A percentile compares a stretch with the other conserved stretches of the same genome.
phyloP scores from a whole-genome alignment of 306 rosid genomes.

The Myrica gale region DNA sequence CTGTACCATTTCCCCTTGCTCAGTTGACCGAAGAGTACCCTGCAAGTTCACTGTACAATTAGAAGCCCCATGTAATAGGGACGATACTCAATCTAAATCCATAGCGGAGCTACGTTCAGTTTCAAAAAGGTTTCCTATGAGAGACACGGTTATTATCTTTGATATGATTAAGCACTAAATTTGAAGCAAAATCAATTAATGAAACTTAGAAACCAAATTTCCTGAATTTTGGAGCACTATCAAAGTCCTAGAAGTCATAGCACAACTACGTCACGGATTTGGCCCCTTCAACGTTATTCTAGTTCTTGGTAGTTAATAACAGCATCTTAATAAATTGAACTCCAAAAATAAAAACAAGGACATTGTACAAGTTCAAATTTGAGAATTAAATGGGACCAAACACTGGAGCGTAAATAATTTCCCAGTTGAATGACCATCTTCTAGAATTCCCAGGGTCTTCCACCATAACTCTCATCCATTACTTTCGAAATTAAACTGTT shows the following conservation, averaged over 20 bases:
- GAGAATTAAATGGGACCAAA: slow-evolving; percentile 19
- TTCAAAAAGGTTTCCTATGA: slow-evolving; percentile 4
- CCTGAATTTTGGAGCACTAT: too few relatives aligned
- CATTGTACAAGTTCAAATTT: slow-evolving; percentile 16
- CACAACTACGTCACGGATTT: not conserved
- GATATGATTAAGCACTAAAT: not conserved
- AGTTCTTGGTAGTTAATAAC: not conserved
- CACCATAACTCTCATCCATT: too few relatives aligned
- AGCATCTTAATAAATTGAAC: not conserved
- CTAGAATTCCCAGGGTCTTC: too few relatives aligned
- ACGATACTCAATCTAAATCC: slow-evolving; percentile 11
- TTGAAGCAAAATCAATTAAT: slow-evolving; percentile 4
- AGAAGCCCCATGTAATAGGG: not conserved
- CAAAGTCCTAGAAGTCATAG: too few relatives aligned
- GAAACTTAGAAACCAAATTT: slow-evolving; percentile 4
- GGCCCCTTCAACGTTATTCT: not conserved
- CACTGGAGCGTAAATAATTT: not conserved
- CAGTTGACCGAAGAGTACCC: slow-evolving; percentile 90
- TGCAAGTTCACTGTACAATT: slow-evolving; percentile 29
- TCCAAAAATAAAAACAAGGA: not conserved
- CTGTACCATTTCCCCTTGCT: slow-evolving; percentile 98
- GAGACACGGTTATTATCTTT: not conserved
- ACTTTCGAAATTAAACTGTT: too few relatives aligned
- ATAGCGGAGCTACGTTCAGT: not conserved
- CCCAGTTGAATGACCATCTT: not conserved